Conservation (phyloP, 2,329 filamentous ascomycete genomes). For the Pseudogymnoascus sp. region DNA sequence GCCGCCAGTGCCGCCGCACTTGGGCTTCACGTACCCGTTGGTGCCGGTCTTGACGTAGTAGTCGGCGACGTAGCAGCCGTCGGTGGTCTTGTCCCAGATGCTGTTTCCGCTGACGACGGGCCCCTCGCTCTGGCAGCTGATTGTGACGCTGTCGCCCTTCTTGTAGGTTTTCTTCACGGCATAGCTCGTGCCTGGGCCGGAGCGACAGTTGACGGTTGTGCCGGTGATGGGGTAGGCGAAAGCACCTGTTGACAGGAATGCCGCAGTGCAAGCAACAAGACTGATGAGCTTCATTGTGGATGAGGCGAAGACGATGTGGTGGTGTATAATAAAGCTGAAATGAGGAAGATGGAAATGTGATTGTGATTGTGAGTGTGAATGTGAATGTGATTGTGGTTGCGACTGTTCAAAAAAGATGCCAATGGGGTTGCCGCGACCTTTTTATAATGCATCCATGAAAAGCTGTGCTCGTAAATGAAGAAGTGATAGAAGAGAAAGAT, state of each 20-base stretch:
- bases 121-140: conserved; percentile 10
- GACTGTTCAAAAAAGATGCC: background rate
- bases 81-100: conserved; percentile 24
- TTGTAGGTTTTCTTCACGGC: conserved; percentile 13
- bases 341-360: background rate
- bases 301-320: background rate
- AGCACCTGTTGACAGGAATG: background rate
- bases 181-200: conserved; percentile 19
- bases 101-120: conserved; percentile 14
- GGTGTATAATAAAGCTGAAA: background rate
- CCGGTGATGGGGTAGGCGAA: background rate
- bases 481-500: background rate
- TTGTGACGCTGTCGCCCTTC: conserved; percentile 1
- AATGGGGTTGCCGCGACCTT: background rate
- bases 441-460: background rate
- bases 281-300: background rate
- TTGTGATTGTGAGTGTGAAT: background rate
- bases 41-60: conserved; percentile 24
- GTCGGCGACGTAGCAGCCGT: conserved; percentile 24
- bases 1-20: background rate
- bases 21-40: background rate
- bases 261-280: background rate
- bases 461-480: background rate
- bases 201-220: conserved; percentile 19
- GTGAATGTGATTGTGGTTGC: background rate